Evolutionary conservation across 2,329 filamentous ascomycete genomes (phyloP), one percentile per base, ranked within the genome.

Genomic region (Ilyonectria robusta): DNA sequence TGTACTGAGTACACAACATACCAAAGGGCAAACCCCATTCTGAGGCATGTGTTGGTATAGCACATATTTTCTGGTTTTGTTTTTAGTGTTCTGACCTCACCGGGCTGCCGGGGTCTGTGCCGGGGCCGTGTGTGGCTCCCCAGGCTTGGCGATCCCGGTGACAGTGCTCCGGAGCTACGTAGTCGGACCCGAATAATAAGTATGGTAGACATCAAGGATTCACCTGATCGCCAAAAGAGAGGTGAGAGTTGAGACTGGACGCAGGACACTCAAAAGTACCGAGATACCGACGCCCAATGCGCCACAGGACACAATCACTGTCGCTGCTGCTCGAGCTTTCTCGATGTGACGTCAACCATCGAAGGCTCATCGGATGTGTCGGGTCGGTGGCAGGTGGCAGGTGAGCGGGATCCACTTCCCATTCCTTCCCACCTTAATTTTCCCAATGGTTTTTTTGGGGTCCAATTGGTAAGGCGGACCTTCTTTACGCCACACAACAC

Each of bases 331-430:
- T 26, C 26, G 26, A 26, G 26, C 26, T 60, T 65, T 29, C 35
- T 42, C 29, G 31, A 59, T 26, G 33, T 75, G 73, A 74, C 73
- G 73, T 74, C 70, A 74, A 69, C 51, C 46, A 66, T 65, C 54
- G 67, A 47, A 59, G 17, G 47, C 26, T 62, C 54, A 72, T 69
- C 71, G 70, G 65, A 69, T 64, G 54, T 33, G 50, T 44, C 65
- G 71, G 64, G 57, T 62, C n/a, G 29, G 37, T 23, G 54, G 59
- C 17, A 51, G 29, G 37, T 23, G 54, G 59, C 17, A 51, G 26
- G 63, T 60, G 59, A 26, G 59, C 47, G 31, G 4, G 40, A 59
- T 10, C 66, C 68, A 66, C 62, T 59, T 62, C 50, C 23, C 19
- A 50, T 53, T 55, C 59, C 35, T 37, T 62, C 58, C 60, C 47